Base-by-base conservation (phyloP, 2,329 filamentous ascomycete genomes). In the Pyricularia sp. region DNA sequence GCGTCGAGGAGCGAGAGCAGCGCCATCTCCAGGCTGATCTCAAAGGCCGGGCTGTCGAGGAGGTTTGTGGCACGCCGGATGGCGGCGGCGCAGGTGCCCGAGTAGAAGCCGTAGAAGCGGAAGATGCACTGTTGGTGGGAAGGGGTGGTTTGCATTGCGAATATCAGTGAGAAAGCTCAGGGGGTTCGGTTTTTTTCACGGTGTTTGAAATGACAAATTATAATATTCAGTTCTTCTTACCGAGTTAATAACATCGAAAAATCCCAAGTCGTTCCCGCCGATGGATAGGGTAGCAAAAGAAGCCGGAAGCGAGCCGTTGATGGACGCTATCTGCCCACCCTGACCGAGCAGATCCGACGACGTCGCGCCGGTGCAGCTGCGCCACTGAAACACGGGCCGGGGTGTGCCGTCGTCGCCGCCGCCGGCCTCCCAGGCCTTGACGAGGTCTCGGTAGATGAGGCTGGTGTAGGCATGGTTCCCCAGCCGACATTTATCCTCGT, bases 181-280 rank as follows among this genome's bases (percentile, higher is more conserved):
- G 9, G n/a, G n/a, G n/a, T n/a, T n/a, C n/a, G n/a, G n/a, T n/a
- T n/a, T n/a, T n/a, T n/a, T n/a, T n/a, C n/a, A n/a, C n/a, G n/a
- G n/a, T 36, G 33, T 14, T 36, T 36, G 20, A 20, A 17, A 20
- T 3, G 20, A 17, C 12, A 20, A 42, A 20, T 42, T 20, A 7
- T 50, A 10, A 50, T n/a, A n/a, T 50, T 50, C 20, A 3, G 3
- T 25, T 26, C 26, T 10, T 63, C 66, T 66, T 28, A 66, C 65
- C 28, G 81, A 81, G 72, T 84, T 83, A 74, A 84, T 81, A 25
- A 84, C 80, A 55, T 81, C 79, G 71, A 82, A 84, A 76, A 83
- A 84, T 71, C 81, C 82, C 10, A 84, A 77, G 71, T 84, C 82
- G 73, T 83, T 84, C 20, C 82, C 81, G 65, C 81, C 82, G 36